Conservation (phyloP, 371 early-diverging fungal genomes). For the Dichotomocladium elegans region DNA sequence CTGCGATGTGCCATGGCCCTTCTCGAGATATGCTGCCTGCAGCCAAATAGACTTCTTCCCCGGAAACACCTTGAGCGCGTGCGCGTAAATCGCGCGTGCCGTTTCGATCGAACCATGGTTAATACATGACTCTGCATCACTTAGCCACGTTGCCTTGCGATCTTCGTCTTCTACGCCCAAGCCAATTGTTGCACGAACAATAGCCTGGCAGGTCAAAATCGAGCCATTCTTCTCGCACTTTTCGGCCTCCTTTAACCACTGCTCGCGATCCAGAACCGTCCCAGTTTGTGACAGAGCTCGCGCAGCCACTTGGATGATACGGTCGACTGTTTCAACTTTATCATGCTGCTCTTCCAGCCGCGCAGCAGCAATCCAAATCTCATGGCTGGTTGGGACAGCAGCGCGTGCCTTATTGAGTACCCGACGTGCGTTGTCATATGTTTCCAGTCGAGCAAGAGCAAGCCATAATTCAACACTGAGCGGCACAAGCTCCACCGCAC, state of each 20-base stretch:
- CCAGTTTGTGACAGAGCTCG: conserved; percentile 64
- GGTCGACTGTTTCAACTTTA: conserved; percentile 63
- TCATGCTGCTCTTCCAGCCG: conserved; percentile 86
- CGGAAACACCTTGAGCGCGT: conserved; percentile 78
- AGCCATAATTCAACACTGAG: conserved; percentile 92
- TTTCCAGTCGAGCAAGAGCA: conserved; percentile 88
- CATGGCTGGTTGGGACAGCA: conserved; percentile 84
- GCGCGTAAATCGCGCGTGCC: conserved; percentile 86
- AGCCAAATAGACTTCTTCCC: conserved; percentile 83
- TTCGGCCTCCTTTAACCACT: conserved; percentile 91
- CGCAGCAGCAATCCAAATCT: conserved; percentile 95
- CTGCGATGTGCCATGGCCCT: conserved; percentile 76
- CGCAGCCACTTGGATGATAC: conserved; percentile 72
- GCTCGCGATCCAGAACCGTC: conserved; percentile 74
- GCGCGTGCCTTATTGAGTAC: conserved; percentile 89
- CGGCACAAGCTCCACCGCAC: conserved; percentile 92
- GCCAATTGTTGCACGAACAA: conserved; percentile 76
- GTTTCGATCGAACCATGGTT: conserved; percentile 67
- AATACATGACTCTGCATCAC: conserved; percentile 82
- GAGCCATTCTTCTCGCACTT: conserved; percentile 80
- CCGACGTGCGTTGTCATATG: conserved; percentile 84
- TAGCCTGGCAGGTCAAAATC: conserved; percentile 77
- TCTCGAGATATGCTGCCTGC: conserved; percentile 86
- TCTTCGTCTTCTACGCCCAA: conserved; percentile 84
- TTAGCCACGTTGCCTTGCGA: conserved; percentile 79